Evolutionary conservation across 2,329 filamentous ascomycete species (phyloP), one percentile per base, ranked within the genome.

Genomic region (Xylaria sp.): DNA sequence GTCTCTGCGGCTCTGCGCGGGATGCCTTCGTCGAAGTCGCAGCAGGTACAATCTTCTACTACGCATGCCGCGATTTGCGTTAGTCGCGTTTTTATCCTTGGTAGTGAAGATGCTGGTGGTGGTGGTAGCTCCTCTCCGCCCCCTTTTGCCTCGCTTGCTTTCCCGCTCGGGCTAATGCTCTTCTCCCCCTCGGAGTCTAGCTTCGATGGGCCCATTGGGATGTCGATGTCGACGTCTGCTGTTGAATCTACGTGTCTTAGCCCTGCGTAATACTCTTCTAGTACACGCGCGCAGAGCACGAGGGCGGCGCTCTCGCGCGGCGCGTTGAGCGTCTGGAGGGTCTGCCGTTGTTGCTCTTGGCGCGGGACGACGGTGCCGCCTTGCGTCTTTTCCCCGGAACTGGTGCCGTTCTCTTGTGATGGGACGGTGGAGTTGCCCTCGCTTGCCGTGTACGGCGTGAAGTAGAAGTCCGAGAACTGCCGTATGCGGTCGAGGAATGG

Each of bases 391-490:
- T 50, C 4, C 5, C 6, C 20, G 17, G 17, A 15, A 15, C 17
- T 42, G 5, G 22, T 5, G 25, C 22, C 9, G n/a, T 20, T 3
- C 15, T 36, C 11, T 2, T 38, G 1, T 38, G 36, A 2, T n/a
- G 20, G 5, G 27, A 9, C 5, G 25, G 10, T n/a, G 13, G n/a
- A 5, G 2, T 5, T 11, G 1, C 20, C 54, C 15, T 60, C 39
- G 39, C 49, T 51, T n/a, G 20, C 60, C n/a, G 20, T 44, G 25
- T 64, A 60, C 1, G 65, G 65, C 38, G 42, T 33, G 20, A 67
- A 64, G 61, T 64, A 64, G 33, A 61, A 56, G n/a, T 67, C 61
- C 0, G 65, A 67, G 36, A 67, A 67, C 36, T 64, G 38, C 15
- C 65, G 65, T 25, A 67, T 45, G n/a, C 61, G 61, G 42, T 64